Percentiles rank a stretch among this genome's conserved stretches.
Evolutionary conservation across 2,329 filamentous ascomycete genomes (phyloP).

Genomic region (Xylaria sp.): DNA sequence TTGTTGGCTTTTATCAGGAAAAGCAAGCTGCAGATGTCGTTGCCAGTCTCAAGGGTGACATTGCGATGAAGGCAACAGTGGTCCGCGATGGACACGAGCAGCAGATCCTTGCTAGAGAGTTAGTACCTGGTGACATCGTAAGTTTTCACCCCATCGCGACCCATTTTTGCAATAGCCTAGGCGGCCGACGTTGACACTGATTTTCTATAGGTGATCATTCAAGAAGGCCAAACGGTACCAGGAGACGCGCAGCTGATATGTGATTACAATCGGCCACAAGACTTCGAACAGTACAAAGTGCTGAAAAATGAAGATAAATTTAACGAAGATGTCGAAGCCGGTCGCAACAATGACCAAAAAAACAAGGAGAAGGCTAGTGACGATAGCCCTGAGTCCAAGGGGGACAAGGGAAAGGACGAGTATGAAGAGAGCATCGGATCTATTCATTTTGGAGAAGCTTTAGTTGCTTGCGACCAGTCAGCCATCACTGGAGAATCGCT

Average conservation of each 20-base stretch:
- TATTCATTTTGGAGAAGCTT: slow-evolving; percentile 70
- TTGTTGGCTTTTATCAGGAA: slow-evolving; percentile 84
- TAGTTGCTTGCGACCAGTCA: slow-evolving; percentile 80
- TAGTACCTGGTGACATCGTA: slow-evolving; percentile 81
- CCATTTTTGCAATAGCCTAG: background rate
- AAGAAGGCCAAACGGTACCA: slow-evolving; percentile 77
- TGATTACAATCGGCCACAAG: slow-evolving; percentile 75
- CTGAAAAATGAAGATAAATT: slow-evolving; percentile 49
- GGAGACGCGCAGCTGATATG: slow-evolving; percentile 78
- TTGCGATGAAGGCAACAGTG: slow-evolving; percentile 77
- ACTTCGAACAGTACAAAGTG: slow-evolving; percentile 50
- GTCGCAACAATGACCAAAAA: slow-evolving; percentile 35
- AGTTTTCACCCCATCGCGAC: slow-evolving; percentile 50
- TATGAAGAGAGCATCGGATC: slow-evolving; percentile 63
- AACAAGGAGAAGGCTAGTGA: slow-evolving; percentile 56
- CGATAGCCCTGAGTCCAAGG: slow-evolving; percentile 61
- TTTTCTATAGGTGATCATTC: slow-evolving; percentile 67
- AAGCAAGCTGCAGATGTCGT: slow-evolving; percentile 84
- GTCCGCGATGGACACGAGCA: slow-evolving; percentile 74
- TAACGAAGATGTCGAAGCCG: slow-evolving; percentile 33
- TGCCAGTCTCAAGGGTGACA: slow-evolving; percentile 79
- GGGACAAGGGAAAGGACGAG: slow-evolving; percentile 67
- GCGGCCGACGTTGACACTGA: slow-evolving; percentile 14
- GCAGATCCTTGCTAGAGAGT: slow-evolving; percentile 77
- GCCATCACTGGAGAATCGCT: slow-evolving; percentile 85